Base-by-base conservation (phyloP, 139 green algal genomes). In the Auxenochlorella pyrenoidosa region DNA sequence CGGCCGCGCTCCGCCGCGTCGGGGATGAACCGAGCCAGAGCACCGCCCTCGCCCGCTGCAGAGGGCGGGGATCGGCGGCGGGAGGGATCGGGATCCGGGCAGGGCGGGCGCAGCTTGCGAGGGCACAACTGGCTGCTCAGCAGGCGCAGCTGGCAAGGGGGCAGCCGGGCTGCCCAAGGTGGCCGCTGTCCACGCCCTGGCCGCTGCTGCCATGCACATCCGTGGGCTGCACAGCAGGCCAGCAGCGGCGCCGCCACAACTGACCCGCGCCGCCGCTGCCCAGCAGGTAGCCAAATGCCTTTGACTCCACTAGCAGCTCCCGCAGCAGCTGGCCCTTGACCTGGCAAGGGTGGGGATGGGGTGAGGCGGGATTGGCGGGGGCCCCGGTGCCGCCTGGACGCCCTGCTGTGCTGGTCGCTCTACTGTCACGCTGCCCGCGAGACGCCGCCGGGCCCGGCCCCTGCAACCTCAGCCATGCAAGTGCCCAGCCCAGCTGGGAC, bases 251-350 rank as follows among this genome's bases (percentile, higher is more conserved):
- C 21, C 12, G 86, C 90, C 4, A 84, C 89, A 21, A 86, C 43
- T 36, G 79, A 63, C 77, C 75, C 15, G 90, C 83, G 32, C 93
- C 93, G 21, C 93, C 93, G 41, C 81, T 83, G 76, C 93, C 93
- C 38, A 95, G 87, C 79, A 94, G 76, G 51, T 89, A 89, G 4
- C 92, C 91, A 63, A 93, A 96, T 0, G 94, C 93, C 58, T 88
- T 87, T 26, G 83, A 93, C 58, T 93, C 88, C 32, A 88, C 91
- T 78, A 96, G 90, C 86, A 96, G 87, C 88, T 96, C 93, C 40
- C 90, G 85, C 76, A 96, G 92, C 59, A 96, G 88, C 78, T 88
- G 80, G 65, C 90, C 93, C 90, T 94, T 93, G 47, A 93, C 84
- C 60, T 75, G 81, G 65, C 30, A 21, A 22, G n/a, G 73, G 16